phyloP scores from a whole-genome alignment of 2,329 filamentous ascomycete species.

The Cordyceps fumosorosea region DNA sequence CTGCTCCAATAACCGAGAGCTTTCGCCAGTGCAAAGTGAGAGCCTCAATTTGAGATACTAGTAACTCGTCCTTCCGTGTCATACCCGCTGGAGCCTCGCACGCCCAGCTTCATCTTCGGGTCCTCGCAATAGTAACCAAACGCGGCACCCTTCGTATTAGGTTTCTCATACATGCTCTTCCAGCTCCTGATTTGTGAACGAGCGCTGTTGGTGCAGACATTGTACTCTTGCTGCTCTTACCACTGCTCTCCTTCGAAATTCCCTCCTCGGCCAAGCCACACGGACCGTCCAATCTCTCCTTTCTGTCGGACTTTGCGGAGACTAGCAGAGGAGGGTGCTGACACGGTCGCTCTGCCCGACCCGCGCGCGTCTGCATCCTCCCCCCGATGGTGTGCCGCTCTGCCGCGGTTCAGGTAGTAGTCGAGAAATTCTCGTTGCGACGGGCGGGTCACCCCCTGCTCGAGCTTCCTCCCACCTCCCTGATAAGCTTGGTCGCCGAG shows the following conservation, averaged over 20 bases:
- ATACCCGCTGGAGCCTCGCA: not conserved
- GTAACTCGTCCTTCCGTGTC: too few species aligned
- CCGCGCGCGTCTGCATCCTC: constrained; percentile 9
- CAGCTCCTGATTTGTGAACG: not conserved
- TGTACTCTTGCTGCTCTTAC: not conserved
- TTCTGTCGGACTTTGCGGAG: constrained; percentile 4
- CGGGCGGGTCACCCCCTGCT: constrained; percentile 1
- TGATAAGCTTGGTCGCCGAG: constrained; percentile 5
- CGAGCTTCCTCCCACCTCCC: not conserved
- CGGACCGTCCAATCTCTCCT: not conserved
- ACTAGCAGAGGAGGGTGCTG: constrained; percentile 7
- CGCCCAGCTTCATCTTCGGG: not conserved
- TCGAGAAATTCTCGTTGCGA: constrained; percentile 1
- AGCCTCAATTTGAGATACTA: too few species aligned
- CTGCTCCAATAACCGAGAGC: not conserved
- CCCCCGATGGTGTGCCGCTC: not conserved
- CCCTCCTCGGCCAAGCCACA: not conserved
- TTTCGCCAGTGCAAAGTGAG: not conserved
- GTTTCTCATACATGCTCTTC: not conserved
- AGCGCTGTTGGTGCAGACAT: not conserved
- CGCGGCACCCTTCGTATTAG: not conserved
- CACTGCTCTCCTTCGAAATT: not conserved
- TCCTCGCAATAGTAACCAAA: not conserved
- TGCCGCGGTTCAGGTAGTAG: constrained; percentile 2
- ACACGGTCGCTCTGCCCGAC: not conserved